Base-by-base conservation (phyloP, 2,329 filamentous ascomycete species). In the Arthrobotrys megalospora region DNA sequence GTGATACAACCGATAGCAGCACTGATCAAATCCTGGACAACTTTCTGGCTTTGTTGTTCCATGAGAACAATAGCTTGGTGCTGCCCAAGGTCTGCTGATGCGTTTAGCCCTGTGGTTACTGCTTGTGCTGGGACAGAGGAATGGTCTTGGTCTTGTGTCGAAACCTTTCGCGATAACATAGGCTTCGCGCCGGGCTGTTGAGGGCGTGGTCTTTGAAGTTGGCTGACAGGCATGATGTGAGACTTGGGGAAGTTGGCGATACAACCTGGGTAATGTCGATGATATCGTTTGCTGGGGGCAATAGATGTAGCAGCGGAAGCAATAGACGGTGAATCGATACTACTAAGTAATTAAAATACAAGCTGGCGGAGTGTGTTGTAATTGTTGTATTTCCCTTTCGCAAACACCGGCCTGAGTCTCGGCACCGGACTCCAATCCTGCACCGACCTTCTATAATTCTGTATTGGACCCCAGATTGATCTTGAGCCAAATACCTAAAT, bases 1-100 rank as follows among this genome's bases (percentile, higher is more conserved):
- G 81, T 80, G 38, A 82, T 76, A 50, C 82, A 81, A 21, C 80
- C 76, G 55, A 82, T 80, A n/a, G 81, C 81, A 38, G 81, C 80
- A 50, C 75, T 80, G 36, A 82, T 79, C 24, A 82, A 75, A 28
- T 80, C 81, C 67, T 82, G 80, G 38, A 82, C 70, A 21, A 82
- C 68, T 50, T 82, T 75, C 38, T 82, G 75, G 62, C 82, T 82
- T 79, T 82, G 81, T 28, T 80, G 60, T 16, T 81, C 81, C 32
- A 76, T 63, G 16, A 81, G 12, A 28, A 58, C 12, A 10, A 76
- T 7, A 3, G 19, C 12, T 28, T 76, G 65, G 8, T 65, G 65
- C 36, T 43, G 47, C 21, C 45, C 12, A 14, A 38, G 48, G n/a
- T 43, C 65, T 41, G 7, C 36, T 24, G 55, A 64, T n/a, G 28